Conservation (phyloP, 371 early-diverging fungal genomes). For the Smittium mucronatum region DNA sequence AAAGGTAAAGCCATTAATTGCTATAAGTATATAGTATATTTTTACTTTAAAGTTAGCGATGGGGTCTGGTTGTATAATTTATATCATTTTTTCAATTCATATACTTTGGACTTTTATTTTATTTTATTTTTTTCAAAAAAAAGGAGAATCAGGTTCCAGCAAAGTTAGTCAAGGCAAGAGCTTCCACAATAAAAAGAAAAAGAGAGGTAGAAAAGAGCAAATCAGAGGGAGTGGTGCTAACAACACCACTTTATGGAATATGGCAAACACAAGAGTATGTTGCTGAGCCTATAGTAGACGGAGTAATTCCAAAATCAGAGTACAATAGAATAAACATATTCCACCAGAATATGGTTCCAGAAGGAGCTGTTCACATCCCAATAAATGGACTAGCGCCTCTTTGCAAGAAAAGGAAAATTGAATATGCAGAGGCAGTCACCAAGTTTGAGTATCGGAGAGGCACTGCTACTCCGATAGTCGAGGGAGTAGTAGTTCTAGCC, state of each 20-base stretch:
- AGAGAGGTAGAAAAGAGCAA: neutral
- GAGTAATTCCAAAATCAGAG: neutral
- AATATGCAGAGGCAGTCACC: slow-evolving; percentile 6
- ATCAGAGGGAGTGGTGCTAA: neutral
- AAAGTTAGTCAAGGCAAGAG: neutral
- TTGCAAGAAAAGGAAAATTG: neutral
- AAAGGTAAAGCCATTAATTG: neutral
- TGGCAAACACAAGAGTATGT: neutral
- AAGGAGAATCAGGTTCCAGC: neutral
- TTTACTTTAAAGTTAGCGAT: too few relatives aligned
- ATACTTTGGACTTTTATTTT: too few relatives aligned
- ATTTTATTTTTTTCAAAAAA: too few relatives aligned
- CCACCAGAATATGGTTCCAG: slow-evolving; percentile 5
- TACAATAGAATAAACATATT: slow-evolving; percentile 8
- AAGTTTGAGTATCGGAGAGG: slow-evolving; percentile 5
- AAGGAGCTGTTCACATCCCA: neutral
- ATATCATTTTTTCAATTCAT: too few relatives aligned
- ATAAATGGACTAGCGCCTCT: neutral
- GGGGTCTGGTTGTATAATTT: too few relatives aligned
- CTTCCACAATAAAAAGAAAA: slow-evolving; percentile 7
- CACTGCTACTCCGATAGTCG: neutral
- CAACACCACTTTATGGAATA: neutral
- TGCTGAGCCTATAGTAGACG: neutral
- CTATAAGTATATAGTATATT: too few relatives aligned
- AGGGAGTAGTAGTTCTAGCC: neutral